A percentile compares a stretch with the other conserved stretches of the same genome.
Conservation (phyloP, 768 basidiomycete genomes). For the Zangia roseola region DNA sequence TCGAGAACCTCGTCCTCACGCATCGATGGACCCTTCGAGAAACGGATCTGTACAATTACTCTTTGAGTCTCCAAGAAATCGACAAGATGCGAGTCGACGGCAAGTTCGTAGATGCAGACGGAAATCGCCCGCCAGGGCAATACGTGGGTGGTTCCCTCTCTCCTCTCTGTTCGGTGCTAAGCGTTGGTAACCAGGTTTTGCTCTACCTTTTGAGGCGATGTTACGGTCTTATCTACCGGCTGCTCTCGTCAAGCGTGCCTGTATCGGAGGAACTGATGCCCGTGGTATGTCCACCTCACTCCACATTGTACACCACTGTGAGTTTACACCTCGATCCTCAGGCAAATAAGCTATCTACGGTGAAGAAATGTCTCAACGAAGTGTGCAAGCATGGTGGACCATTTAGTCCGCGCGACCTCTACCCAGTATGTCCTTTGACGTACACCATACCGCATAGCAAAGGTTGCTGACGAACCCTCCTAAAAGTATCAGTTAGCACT, state of each 20-base stretch:
- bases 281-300: constrained; percentile 51
- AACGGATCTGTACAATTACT: constrained; percentile 92
- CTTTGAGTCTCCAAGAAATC: constrained; percentile 89
- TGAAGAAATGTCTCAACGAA: constrained; percentile 96
- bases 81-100: constrained; percentile 97
- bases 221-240: constrained; percentile 91
- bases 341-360: constrained; percentile 96
- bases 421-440: constrained; percentile 63
- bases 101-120: constrained; percentile 94
- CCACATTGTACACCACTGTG: neutral
- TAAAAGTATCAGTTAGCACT: constrained; percentile 87
- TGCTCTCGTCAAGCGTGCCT: constrained; percentile 93
- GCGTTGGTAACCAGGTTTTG: constrained; percentile 58
- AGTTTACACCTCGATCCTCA: constrained; percentile 29
- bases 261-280: constrained; percentile 99
- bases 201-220: constrained; percentile 92
- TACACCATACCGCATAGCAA: neutral
- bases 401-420: constrained; percentile 87
- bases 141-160: constrained; percentile 56
- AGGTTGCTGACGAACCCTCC: constrained; percentile 2
- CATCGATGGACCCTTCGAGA: constrained; percentile 97
- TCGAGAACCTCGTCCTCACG: constrained; percentile 90
- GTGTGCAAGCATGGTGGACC: constrained; percentile 94
- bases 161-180: neutral
- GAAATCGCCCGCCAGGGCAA: constrained; percentile 90